A percentile compares a stretch with the other conserved stretches of the same genome.
Evolutionary conservation across 352 stramenopile genomes (phyloP).

Genomic region (Pythium sp.): DNA sequence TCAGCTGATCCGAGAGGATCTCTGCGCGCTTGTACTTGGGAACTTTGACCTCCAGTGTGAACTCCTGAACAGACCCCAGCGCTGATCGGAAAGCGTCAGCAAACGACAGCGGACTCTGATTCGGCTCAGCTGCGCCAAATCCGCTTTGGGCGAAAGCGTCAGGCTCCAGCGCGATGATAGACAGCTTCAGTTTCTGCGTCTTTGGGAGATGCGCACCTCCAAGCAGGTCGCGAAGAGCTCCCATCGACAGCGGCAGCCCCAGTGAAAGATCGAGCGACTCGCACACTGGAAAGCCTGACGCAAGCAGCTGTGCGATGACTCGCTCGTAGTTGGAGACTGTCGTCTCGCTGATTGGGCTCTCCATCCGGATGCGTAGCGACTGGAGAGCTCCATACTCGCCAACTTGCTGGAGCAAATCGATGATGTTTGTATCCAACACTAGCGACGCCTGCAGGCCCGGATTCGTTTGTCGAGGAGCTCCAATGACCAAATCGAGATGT

Average conservation of each 20-base stretch:
- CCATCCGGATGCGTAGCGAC: constrained; percentile 22
- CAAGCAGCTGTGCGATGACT: constrained; percentile 34
- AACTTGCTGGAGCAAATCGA: constrained; percentile 24
- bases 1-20: constrained; percentile 18
- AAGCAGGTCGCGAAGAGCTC: constrained; percentile 19
- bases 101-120: constrained; percentile 8
- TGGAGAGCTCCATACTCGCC: constrained; percentile 25
- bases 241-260: constrained; percentile 21
- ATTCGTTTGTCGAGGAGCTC: not conserved
- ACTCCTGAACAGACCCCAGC: constrained; percentile 14
- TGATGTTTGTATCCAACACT: constrained; percentile 18
- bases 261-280: constrained; percentile 37
- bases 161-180: constrained; percentile 15
- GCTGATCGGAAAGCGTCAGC: constrained; percentile 5
- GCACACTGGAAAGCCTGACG: constrained; percentile 41
- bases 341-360: constrained; percentile 7
- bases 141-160: not conserved
- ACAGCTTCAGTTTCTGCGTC: constrained; percentile 25
- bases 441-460: constrained; percentile 2
- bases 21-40: constrained; percentile 2
- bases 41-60: constrained; percentile 19
- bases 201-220: constrained; percentile 18
- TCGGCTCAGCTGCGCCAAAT: not conserved
- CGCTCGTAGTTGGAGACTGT: constrained; percentile 15
- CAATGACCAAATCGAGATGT: constrained; percentile 37